These are phyloP conservation scores for Persicaria tinctoria DNA, from an alignment of 148 eudicot species.

Conservation along the genomic window DNA sequence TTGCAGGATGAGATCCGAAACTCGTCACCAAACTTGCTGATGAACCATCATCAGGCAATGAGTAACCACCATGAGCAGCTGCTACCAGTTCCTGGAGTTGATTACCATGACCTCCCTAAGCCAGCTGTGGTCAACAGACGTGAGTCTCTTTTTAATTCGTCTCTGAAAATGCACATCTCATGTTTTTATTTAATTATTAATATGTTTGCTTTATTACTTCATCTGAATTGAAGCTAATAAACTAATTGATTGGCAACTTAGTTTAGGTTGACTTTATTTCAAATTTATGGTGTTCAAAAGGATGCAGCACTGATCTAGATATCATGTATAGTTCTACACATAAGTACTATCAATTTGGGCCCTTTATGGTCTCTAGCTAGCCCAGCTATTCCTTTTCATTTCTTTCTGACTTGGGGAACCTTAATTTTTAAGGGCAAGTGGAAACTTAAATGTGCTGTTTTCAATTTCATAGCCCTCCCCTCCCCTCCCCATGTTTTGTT, in stretches of 20 bases:
- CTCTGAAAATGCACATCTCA: too few species aligned
- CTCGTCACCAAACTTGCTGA: slow-evolving; percentile 32
- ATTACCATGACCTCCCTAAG: slow-evolving; percentile 65
- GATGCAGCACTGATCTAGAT: background rate
- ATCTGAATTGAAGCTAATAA: background rate
- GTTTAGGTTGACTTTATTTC: background rate
- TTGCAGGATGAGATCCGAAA: slow-evolving; percentile 36
- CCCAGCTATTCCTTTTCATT: background rate
- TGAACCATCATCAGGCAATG: slow-evolving; percentile 30
- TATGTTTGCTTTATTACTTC: background rate
- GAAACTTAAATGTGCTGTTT: background rate
- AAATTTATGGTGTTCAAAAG: background rate
- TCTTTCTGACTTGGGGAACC: background rate
- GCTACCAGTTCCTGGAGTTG: slow-evolving; percentile 42
- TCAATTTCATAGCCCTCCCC: background rate
- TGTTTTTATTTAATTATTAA: too few species aligned
- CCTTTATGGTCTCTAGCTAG: background rate
- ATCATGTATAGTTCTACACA: too few species aligned
- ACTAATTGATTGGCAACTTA: background rate
- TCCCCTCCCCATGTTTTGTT: background rate
- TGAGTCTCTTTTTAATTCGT: slow-evolving; percentile 26
- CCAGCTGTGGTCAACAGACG: slow-evolving; percentile 83
- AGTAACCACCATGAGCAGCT: slow-evolving; percentile 36
- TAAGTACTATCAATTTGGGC: background rate
- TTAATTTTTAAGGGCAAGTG: background rate